Evolutionary conservation across 768 basidiomycete genomes (phyloP), one percentile per base, ranked within the genome.

Genomic region (Daedaleopsis nitida): DNA sequence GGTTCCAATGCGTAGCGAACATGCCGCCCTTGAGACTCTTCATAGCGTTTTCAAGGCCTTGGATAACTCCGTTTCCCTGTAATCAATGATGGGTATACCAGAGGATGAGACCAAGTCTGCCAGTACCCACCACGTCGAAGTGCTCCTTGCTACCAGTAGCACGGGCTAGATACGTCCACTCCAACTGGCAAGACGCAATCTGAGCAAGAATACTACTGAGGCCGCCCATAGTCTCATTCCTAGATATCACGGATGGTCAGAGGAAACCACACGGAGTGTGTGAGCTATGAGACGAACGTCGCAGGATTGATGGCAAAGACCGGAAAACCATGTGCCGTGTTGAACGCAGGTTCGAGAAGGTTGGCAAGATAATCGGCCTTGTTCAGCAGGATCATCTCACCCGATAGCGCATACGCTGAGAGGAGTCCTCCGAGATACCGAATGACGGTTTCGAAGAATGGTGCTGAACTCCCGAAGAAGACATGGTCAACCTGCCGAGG

Each of bases 391-490:
- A 88, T 61, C 5, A 72, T 65, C 57, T 94, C 81, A n/a, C 78
- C 76, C 1, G 89, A 85, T 0, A 96, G 76, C 7, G 92, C 86
- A 68, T 94, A 88, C 0, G 91, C 92, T 2, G 92, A 88, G 6
- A 96, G 81, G 1, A 96, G 78, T 7, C 95, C 96, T 3, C 94
- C 95, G 1, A 98, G 84, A 67, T 96, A 91, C 35, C 95, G 86
- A 62, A 97, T 97, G 44, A 90, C 85, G 0, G 93, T 96, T 77
- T 96, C 91, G 62, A 92, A 92, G 71, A 87, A 90, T 1, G 87
- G 86, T 0, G 71, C 76, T 32, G 27, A 32, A 32, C 7, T 3
- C 27, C 27, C 27, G 27, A 32, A 32, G 27, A 3, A 32, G 27
- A 32, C 27, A 32, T 32, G 27, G 3, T 32, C 27, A 7, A 32